These are phyloP conservation scores for Pyrrhoderma lamaoense DNA, from an alignment of 1,284 basidiomycete species.

Conservation along the genomic window DNA sequence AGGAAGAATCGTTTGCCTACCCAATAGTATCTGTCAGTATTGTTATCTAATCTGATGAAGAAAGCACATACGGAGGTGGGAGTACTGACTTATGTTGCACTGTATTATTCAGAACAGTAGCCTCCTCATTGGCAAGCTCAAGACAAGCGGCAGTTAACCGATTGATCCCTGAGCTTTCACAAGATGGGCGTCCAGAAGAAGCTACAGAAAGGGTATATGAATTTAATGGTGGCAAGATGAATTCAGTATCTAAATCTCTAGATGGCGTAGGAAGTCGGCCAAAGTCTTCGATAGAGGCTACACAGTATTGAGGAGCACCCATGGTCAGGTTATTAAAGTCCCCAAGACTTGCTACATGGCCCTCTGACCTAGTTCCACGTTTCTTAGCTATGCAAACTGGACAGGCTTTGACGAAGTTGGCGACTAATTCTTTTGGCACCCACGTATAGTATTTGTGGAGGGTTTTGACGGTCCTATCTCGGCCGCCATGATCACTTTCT, in stretches of 20 bases:
- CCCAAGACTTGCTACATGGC: constrained; percentile 20
- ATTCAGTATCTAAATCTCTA: neutral
- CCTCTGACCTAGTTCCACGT: neutral
- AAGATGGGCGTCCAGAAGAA: neutral
- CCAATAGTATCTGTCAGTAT: neutral
- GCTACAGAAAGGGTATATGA: neutral
- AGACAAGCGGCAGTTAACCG: too few relatives aligned
- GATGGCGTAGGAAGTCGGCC: neutral
- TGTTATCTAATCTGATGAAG: too few relatives aligned
- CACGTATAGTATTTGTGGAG: constrained; percentile 65
- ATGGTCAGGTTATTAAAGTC: constrained; percentile 18
- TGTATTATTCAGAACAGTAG: too few relatives aligned
- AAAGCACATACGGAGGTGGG: too few relatives aligned
- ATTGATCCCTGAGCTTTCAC: too few relatives aligned
- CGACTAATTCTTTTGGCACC: constrained; percentile 74
- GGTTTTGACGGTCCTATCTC: constrained; percentile 62
- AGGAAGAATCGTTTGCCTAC: neutral
- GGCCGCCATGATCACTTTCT: constrained; percentile 59
- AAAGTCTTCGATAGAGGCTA: constrained; percentile 9
- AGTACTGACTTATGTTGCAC: too few relatives aligned
- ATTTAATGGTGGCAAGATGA: neutral
- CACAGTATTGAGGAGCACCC: constrained; percentile 9
- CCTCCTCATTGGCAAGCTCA: too few relatives aligned
- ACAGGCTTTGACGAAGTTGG: constrained; percentile 67
- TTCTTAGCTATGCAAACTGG: constrained; percentile 51